phyloP scores from a whole-genome alignment of 108 stramenopile species.

The Nannochloropsis gaditana region DNA sequence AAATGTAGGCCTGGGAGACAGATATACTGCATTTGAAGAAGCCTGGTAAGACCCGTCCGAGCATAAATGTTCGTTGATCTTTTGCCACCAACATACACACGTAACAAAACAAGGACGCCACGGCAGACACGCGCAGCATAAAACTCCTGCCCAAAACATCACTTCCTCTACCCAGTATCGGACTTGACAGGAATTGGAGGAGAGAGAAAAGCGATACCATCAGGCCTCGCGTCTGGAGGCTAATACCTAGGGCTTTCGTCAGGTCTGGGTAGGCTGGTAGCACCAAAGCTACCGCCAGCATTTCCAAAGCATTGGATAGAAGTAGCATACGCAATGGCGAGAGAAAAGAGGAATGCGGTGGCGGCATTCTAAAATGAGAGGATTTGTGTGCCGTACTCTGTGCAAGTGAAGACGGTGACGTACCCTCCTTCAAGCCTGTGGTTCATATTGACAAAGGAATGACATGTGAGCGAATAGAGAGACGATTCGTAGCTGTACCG shows the following conservation, averaged over 20 bases:
- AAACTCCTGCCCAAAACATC: conserved; percentile 2
- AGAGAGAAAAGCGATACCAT: conserved; percentile 4
- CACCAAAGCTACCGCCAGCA: neutral
- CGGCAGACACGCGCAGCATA: neutral
- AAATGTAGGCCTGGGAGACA: neutral
- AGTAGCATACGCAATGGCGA: neutral
- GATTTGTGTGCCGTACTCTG: no score
- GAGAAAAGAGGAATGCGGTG: no score
- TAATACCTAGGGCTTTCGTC: conserved; percentile 1
- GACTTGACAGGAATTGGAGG: neutral
- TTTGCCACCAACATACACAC: neutral
- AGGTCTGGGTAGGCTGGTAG: neutral
- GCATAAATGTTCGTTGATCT: neutral
- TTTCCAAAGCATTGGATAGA: neutral
- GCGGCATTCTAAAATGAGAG: no score
- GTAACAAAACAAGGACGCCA: conserved; percentile 6
- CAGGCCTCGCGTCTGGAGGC: neutral
- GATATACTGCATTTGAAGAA: neutral
- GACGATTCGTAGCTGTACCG: no score
- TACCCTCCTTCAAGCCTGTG: no score
- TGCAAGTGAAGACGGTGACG: no score
- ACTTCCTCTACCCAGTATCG: conserved; percentile 16
- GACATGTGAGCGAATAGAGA: no score
- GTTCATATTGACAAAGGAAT: no score
- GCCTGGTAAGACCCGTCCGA: neutral